Base-by-base conservation (phyloP, 2,329 filamentous ascomycete genomes). In the Cladorrhinum sp. region DNA sequence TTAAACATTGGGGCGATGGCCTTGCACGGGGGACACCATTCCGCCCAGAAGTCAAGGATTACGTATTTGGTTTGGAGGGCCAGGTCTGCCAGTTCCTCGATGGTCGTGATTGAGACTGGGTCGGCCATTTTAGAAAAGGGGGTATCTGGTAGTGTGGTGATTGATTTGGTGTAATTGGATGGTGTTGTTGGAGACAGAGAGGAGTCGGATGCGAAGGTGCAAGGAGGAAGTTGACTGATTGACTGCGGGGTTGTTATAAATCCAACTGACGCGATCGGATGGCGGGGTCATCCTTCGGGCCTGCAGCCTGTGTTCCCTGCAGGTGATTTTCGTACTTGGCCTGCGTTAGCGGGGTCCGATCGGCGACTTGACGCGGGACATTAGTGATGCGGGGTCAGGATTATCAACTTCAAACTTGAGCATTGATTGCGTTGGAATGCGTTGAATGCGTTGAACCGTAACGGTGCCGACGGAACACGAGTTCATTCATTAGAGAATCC, bases 1-100 rank as follows among this genome's bases (percentile, higher is more conserved):
- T 66, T 68, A 65, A 76, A 82, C 52, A 80, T 59, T 32, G 79
- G 79, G 2, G 75, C 76, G 63, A 82, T 81, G 58, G 72, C 70
- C 55, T 77, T 78, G 74, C 80, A 82, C 1, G 80, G 79, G 1
- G 75, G 75, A 63, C 80, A 82, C 80, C 80, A 82, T 67, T 77
- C 75, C 9, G 80, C 79, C 67, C 75, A 79, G 70, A 82, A 81
- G 73, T 82, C 79, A 60, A 81, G 71, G 50, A 73, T 72, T 58
- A 79, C 76, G 69, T 78, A 74, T 49, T 73, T 77, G 56, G 71
- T 76, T 36, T 73, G 69, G 1, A 69, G 54, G 62, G 80, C 67
- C 41, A 81, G 71, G 20, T 71, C 55, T 18, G 74, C 64, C 59
- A 81, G 72, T 62, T 78, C 70, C 0, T 66, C 64, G 13, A 45